Evolutionary conservation across 257 asterid species (phyloP).

Genomic region (Lycium barbarum): DNA sequence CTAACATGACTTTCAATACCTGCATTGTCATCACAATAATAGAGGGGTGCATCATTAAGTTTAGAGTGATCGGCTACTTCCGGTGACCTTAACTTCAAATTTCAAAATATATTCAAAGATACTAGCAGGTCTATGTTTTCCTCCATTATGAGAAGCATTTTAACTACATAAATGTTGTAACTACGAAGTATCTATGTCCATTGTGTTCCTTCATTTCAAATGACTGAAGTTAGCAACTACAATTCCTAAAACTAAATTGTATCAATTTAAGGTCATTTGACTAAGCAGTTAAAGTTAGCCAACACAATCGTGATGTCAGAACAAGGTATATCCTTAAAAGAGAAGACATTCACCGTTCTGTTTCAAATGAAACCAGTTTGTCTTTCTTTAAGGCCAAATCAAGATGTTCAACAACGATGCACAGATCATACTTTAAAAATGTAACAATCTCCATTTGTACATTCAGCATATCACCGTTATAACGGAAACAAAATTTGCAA

Average conservation of each 20-base stretch:
- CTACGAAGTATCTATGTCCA: not conserved
- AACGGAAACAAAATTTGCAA: not conserved
- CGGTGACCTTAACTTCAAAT: not conserved
- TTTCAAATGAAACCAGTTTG: not conserved
- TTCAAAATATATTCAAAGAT: not conserved
- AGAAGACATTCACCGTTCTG: not conserved
- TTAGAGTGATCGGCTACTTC: not conserved
- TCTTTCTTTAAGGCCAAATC: not conserved
- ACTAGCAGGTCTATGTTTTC: not conserved
- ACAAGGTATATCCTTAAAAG: not conserved
- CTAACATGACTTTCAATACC: conserved; percentile 8
- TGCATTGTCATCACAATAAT: conserved; percentile 15
- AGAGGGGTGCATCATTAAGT: not conserved
- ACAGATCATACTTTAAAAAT: not conserved
- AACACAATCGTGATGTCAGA: not conserved
- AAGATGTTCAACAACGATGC: conserved; percentile 8
- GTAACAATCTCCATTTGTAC: not conserved
- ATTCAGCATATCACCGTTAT: too few species aligned
- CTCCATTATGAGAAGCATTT: not conserved
- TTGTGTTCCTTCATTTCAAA: not conserved
- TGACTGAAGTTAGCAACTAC: not conserved
- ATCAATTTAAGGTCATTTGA: not conserved
- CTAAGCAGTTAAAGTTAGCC: conserved; percentile 14
- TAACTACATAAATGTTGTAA: not conserved
- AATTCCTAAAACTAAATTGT: not conserved